Evolutionary conservation across 2,329 filamentous ascomycete species (phyloP), one percentile per base, ranked within the genome.

Genomic region (Fusarium buharicum): DNA sequence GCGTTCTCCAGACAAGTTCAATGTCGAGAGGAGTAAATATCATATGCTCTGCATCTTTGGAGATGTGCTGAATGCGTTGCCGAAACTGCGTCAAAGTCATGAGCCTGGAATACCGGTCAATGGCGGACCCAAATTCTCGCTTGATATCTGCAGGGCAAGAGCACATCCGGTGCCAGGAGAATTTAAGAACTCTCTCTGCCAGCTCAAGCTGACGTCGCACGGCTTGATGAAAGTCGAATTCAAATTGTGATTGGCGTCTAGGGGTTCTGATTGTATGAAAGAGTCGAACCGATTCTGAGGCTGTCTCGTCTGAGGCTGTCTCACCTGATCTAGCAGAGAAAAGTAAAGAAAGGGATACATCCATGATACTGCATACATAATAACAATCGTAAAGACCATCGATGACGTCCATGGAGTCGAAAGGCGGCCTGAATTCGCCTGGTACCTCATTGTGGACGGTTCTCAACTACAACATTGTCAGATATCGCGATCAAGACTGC

Each of bases 81-180:
- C 9, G 12, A 34, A 39, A 56, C 16, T 28, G 50, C 9, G 41
- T n/a, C 20, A 69, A 24, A 14, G 53, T 56, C 56, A 70, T 53
- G 37, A 61, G 55, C 22, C 46, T 62, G 14, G 34, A 40, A 24
- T 62, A 69, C 27, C 64, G 53, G 16, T 55, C 41, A 22, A 66
- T 52, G n/a, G 53, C 33, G 9, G 37, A 17, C 14, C 24, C 24
- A 16, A 66, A 37, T 11, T 45, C 57, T 12, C 20, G 39, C 20
- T 57, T 52, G 10, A 50, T 50, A 5, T 40, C 37, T 6, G 14
- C 11, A 14, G 14, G 17, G 6, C 38, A 34, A 9, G 9, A 24
- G 22, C 55, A 53, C 50, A 68, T 59, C 2, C 54, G 64, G 40
- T 69, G 66, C 64, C 53, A 66, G 2, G 65, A 69, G 41, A 56